phyloP scores from a whole-genome alignment of 352 stramenopile species.

The Globisporangium okanoganense region DNA sequence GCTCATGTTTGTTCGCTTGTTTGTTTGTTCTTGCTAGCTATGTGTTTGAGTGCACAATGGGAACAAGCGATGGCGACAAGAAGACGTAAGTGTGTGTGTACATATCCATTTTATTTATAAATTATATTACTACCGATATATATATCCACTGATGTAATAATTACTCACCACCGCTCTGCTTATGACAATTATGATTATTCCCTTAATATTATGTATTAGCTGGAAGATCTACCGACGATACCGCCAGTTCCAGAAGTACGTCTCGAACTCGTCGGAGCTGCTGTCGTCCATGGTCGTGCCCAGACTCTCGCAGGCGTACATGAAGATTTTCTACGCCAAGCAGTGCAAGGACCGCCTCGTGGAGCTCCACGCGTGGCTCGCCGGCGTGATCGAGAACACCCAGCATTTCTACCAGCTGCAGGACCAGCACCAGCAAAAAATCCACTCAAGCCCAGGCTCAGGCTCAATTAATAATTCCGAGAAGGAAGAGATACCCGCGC shows the following conservation, averaged over 20 bases:
- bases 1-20: conserved; percentile 3
- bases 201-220: conserved; percentile 10
- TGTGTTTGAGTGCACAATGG: conserved; percentile 69
- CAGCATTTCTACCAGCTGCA: conserved; percentile 43
- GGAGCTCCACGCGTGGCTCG: conserved; percentile 67
- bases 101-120: conserved; percentile 1
- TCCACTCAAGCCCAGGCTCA: conserved; percentile 1
- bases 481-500: conserved; percentile 34
- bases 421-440: background rate
- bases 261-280: conserved; percentile 55
- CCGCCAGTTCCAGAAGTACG: conserved; percentile 77
- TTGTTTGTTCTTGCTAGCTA: conserved; percentile 36
- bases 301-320: conserved; percentile 64
- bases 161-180: too few species aligned
- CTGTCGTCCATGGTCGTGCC: conserved; percentile 55
- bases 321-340: conserved; percentile 80
- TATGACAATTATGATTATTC: too few species aligned
- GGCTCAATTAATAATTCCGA: background rate
- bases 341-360: conserved; percentile 75
- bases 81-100: conserved; percentile 30
- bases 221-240: conserved; percentile 88
- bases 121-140: background rate
- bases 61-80: conserved; percentile 25
- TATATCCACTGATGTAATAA: too few species aligned
- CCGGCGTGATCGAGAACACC: conserved; percentile 66